Percentiles rank a stretch among this genome's conserved stretches.
Evolutionary conservation across 768 basidiomycete species (phyloP).

Genomic region (Paxillus involutus): DNA sequence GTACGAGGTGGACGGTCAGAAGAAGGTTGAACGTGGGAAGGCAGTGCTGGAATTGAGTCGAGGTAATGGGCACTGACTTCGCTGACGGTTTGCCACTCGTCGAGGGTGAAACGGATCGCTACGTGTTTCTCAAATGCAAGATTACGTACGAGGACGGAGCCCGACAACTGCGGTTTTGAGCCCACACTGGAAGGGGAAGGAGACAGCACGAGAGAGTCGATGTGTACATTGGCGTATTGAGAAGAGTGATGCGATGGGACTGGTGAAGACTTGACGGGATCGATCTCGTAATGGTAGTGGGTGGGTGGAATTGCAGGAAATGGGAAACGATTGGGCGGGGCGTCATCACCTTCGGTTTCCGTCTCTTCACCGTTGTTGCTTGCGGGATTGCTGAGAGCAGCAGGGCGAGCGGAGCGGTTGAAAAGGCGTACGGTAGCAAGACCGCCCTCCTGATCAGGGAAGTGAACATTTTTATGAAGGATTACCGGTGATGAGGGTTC

Average conservation of each 20-base stretch:
- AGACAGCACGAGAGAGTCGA: constrained; percentile 38
- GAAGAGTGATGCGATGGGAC: constrained; percentile 1
- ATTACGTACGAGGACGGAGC: constrained; percentile 83
- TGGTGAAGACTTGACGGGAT: constrained; percentile 16
- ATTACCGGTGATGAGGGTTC: constrained; percentile 59
- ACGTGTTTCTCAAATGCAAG: constrained; percentile 85
- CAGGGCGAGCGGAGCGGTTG: constrained; percentile 69
- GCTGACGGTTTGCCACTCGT: constrained; percentile 90
- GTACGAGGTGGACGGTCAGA: constrained; percentile 7
- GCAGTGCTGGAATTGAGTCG: constrained; percentile 41
- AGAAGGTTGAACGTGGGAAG: constrained; percentile 20
- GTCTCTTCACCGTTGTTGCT: constrained; percentile 37
- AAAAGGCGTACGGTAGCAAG: constrained; percentile 64
- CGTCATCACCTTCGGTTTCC: constrained; percentile 40
- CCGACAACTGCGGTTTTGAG: constrained; percentile 49
- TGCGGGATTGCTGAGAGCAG: constrained; percentile 39
- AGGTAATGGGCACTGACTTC: constrained; percentile 68
- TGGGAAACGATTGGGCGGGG: constrained; percentile 9
- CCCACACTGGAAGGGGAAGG: neutral
- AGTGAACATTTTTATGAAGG: constrained; percentile 84
- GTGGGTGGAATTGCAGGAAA: constrained; percentile 24
- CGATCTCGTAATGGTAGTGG: constrained; percentile 19
- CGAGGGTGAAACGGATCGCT: constrained; percentile 85
- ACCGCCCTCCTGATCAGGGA: constrained; percentile 64
- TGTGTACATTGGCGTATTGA: constrained; percentile 29